Conservation (phyloP, 192 early-diverging fungal genomes). For the Coemansia guatemalensis region DNA sequence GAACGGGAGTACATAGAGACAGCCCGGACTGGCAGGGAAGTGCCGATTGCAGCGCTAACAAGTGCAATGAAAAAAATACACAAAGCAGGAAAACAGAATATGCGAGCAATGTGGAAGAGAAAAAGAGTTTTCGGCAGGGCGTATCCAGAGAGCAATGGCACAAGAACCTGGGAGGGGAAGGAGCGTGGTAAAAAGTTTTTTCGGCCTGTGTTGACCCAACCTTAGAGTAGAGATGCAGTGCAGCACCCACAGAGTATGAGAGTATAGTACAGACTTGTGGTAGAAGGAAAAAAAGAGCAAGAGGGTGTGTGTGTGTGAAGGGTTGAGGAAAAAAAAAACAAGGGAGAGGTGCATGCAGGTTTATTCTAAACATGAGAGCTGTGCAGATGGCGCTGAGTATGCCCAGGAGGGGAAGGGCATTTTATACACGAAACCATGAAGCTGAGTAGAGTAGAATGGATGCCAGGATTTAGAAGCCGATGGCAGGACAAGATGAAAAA, state of each 20-base stretch:
- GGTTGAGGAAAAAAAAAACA: slow-evolving; percentile 5
- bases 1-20: slow-evolving; percentile 1
- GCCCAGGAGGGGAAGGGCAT: not conserved
- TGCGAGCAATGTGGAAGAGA: not conserved
- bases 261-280: slow-evolving; percentile 23
- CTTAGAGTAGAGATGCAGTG: slow-evolving; percentile 10
- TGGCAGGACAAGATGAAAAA: not conserved
- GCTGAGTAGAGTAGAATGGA: not conserved
- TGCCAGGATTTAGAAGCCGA: not conserved
- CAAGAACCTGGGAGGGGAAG: not conserved
- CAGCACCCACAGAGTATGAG: slow-evolving; percentile 10
- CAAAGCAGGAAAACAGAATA: slow-evolving; percentile 5
- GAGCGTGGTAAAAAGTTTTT: slow-evolving; percentile 16
- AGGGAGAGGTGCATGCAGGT: slow-evolving; percentile 13
- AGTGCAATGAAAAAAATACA: slow-evolving; percentile 12
- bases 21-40: not conserved
- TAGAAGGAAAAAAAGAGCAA: slow-evolving; percentile 8
- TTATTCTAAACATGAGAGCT: not conserved
- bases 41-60: not conserved
- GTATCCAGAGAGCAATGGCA: not conserved
- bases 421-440: not conserved
- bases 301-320: slow-evolving; percentile 1
- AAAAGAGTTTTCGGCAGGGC: slow-evolving; percentile 1
- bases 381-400: not conserved
- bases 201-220: slow-evolving; percentile 4